A percentile compares a stretch with the other conserved stretches of the same genome.
phyloP scores from a whole-genome alignment of 805 yeast genomes.

The Candida tallmaniae region DNA sequence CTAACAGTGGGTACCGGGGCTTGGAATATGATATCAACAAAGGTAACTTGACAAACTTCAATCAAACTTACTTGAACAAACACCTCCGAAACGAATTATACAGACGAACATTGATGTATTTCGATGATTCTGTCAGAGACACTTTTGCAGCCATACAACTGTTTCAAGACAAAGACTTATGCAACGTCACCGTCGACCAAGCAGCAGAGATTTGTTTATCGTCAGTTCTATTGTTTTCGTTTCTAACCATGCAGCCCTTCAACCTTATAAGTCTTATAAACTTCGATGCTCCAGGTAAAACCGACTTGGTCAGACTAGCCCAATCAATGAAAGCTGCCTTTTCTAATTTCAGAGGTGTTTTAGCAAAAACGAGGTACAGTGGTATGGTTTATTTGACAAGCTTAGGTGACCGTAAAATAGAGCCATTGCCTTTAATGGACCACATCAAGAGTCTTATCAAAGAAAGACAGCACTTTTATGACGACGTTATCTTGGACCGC shows the following conservation, averaged over 20 bases:
- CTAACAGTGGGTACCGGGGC: conserved; percentile 1
- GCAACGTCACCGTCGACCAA: background rate
- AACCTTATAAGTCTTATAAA: conserved; percentile 1
- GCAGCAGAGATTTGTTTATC: conserved; percentile 5
- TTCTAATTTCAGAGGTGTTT: background rate
- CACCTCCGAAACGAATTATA: conserved; percentile 1
- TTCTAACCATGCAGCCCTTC: conserved; percentile 2
- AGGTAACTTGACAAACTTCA: too few species aligned
- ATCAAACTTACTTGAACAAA: too few species aligned
- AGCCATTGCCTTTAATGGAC: too few species aligned
- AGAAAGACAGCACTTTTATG: background rate
- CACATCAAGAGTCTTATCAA: background rate
- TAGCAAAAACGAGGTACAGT: conserved; percentile 2
- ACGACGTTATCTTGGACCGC: background rate
- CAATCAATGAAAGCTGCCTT: conserved; percentile 5
- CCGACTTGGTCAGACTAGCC: conserved; percentile 2
- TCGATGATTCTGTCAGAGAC: conserved; percentile 1
- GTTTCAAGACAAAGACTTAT: too few species aligned
- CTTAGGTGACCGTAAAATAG: too few species aligned
- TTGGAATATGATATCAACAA: too few species aligned
- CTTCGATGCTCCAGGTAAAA: conserved; percentile 1
- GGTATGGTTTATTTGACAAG: conserved; percentile 4
- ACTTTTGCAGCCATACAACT: background rate
- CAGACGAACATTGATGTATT: conserved; percentile 1
- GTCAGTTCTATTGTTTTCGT: conserved; percentile 1